A percentile compares a stretch with the other conserved stretches of the same genome.
These are phyloP conservation scores for Chlamydomonas urium DNA, from an alignment of 139 green algal species.

Conservation along the genomic window DNA sequence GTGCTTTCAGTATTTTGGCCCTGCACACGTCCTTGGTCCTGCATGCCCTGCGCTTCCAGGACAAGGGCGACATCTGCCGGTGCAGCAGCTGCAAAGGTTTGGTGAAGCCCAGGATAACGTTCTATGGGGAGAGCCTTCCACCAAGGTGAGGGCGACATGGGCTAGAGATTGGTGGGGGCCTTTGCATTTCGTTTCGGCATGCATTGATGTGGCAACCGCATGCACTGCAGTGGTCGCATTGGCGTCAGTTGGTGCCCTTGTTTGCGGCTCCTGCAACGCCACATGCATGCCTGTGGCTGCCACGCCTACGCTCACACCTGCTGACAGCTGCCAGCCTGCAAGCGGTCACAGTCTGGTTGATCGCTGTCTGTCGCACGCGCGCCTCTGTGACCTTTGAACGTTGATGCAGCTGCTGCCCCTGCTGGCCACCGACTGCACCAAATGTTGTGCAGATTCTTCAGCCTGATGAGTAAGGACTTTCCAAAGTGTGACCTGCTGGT, in stretches of 20 bases:
- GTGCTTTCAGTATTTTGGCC: background rate
- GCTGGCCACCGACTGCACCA: too few species aligned
- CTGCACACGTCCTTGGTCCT: background rate
- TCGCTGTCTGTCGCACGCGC: background rate
- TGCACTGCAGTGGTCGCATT: too few species aligned
- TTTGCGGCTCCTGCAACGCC: background rate
- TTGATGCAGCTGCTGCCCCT: background rate
- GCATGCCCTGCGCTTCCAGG: background rate
- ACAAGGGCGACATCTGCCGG: slow-evolving; percentile 19
- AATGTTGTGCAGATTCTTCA: slow-evolving; percentile 67
- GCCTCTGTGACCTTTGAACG: background rate
- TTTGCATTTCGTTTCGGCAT: background rate
- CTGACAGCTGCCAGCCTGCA: background rate
- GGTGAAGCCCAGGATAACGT: slow-evolving; percentile 87
- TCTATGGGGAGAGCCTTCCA: slow-evolving; percentile 75
- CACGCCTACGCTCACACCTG: background rate
- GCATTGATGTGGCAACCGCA: background rate
- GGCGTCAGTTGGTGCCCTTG: too few species aligned
- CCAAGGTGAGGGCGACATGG: background rate
- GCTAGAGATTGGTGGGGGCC: background rate
- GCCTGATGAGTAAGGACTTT: slow-evolving; percentile 26
- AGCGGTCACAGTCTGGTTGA: background rate
- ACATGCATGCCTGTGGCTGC: background rate
- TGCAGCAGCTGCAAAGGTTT: slow-evolving; percentile 30
- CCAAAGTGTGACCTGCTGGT: slow-evolving; percentile 74